Percentiles rank a stretch among this genome's conserved stretches.
Evolutionary conservation across 495 filamentous ascomycete genomes (phyloP).

Genomic region (Apiosordaria backusii): DNA sequence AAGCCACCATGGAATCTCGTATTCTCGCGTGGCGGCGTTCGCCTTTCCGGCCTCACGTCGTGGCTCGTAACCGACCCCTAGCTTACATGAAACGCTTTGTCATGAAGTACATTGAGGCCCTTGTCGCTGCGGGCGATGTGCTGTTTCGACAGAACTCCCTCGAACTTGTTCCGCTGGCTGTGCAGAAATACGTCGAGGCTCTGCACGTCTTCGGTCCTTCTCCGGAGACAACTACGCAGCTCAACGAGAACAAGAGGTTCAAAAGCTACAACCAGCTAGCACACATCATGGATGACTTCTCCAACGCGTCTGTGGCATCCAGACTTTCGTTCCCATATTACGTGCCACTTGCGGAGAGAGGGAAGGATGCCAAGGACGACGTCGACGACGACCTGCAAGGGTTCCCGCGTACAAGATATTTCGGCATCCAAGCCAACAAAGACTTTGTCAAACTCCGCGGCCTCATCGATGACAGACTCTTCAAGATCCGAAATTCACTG

Average conservation of each 20-base stretch:
- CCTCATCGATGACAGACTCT: neutral
- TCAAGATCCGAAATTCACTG: neutral
- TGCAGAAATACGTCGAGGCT: neutral
- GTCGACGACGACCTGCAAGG: neutral
- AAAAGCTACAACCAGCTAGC: neutral
- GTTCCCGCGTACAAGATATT: neutral
- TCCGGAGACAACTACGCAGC: neutral
- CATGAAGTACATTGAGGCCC: constrained; percentile 38
- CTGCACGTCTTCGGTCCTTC: neutral
- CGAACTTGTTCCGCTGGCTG: neutral
- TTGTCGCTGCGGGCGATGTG: constrained; percentile 35
- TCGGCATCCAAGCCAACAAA: neutral
- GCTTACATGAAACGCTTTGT: constrained; percentile 38
- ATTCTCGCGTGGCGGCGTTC: neutral
- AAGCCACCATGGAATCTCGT: too few relatives aligned
- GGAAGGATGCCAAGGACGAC: neutral
- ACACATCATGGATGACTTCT: neutral
- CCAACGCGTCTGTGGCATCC: neutral
- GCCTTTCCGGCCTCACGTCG: constrained; percentile 5
- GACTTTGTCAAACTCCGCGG: neutral
- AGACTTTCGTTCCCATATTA: neutral
- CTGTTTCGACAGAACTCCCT: constrained; percentile 18
- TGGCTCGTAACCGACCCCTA: constrained; percentile 20
- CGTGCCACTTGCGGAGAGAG: neutral
- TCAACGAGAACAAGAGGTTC: neutral